phyloP scores from a whole-genome alignment of 495 filamentous ascomycete genomes.

The Opeltia flavorubescens region DNA sequence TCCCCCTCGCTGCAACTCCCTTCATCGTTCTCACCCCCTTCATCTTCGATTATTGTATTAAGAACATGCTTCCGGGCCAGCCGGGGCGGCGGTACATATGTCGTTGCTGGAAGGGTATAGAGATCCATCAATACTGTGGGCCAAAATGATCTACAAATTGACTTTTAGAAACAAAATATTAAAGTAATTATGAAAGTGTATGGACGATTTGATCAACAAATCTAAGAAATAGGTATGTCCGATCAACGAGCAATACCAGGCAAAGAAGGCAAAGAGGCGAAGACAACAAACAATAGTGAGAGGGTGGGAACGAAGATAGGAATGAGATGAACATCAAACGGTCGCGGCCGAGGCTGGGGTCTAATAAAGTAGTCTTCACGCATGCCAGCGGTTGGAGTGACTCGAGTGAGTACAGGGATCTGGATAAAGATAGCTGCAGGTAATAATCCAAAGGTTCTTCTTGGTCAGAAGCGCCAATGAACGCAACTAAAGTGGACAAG shows the following conservation, averaged over 20 bases:
- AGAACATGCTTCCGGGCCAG: conserved; percentile 57
- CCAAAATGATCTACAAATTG: conserved; percentile 11
- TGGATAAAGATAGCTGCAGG: conserved; percentile 3
- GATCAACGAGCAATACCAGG: conserved; percentile 26
- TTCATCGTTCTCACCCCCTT: conserved; percentile 27
- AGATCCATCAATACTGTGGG: conserved; percentile 39
- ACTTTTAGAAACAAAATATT: conserved; percentile 5
- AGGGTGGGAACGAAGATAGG: conserved; percentile 8
- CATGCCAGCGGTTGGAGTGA: conserved; percentile 8
- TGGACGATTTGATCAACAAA: conserved; percentile 29
- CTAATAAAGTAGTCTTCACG: conserved; percentile 17
- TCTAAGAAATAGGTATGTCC: conserved; percentile 20
- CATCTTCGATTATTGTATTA: conserved; percentile 83
- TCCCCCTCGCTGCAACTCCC: conserved; percentile 11
- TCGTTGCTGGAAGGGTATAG: conserved; percentile 43
- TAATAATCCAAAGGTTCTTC: not conserved
- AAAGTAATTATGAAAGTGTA: conserved; percentile 11
- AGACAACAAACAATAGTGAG: conserved; percentile 10
- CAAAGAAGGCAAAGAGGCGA: conserved; percentile 9
- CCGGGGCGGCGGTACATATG: conserved; percentile 49
- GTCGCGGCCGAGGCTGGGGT: conserved; percentile 18
- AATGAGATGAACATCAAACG: conserved; percentile 16
- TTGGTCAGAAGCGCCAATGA: not conserved
- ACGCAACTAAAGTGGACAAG: not conserved
- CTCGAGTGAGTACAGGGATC: conserved; percentile 3